phyloP scores from a whole-genome alignment of 192 early-diverging fungal species.

The Rhizophagus sp. region DNA sequence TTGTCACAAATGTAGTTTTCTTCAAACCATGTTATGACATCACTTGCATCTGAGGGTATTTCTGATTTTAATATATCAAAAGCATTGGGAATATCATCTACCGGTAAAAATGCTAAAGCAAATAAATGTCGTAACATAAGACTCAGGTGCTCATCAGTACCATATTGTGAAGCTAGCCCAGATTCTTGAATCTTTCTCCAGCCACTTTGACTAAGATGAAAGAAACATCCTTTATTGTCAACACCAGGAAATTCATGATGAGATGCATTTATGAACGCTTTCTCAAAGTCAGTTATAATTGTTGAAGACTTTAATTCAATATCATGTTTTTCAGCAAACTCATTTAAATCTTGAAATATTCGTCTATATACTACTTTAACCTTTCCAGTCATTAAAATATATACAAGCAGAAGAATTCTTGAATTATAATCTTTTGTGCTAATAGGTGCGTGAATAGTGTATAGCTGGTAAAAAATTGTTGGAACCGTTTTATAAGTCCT shows the following conservation, averaged over 20 bases:
- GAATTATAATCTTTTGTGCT: neutral
- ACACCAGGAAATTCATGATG: neutral
- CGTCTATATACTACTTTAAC: neutral
- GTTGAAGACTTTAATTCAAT: neutral
- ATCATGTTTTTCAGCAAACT: neutral
- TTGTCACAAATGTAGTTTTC: neutral
- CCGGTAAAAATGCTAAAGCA: too few relatives aligned
- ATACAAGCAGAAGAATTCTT: neutral
- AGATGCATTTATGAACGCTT: neutral
- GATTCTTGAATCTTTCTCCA: neutral
- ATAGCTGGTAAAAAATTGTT: too few relatives aligned
- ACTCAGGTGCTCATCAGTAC: neutral
- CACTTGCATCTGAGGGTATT: too few relatives aligned
- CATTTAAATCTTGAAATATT: neutral
- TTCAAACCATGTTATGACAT: too few relatives aligned
- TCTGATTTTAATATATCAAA: too few relatives aligned
- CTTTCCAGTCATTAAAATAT: neutral
- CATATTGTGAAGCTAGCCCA: neutral
- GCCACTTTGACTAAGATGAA: neutral
- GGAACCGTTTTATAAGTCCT: too few relatives aligned
- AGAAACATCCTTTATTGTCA: neutral
- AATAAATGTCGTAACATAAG: neutral
- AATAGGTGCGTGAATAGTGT: too few relatives aligned
- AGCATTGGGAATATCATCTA: too few relatives aligned
- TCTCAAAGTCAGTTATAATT: conserved; percentile 1